Percentiles rank a stretch among this genome's conserved stretches.
Evolutionary conservation across 1,284 basidiomycete species (phyloP).

Genomic region (Melanopsichium pennsylvanicum): DNA sequence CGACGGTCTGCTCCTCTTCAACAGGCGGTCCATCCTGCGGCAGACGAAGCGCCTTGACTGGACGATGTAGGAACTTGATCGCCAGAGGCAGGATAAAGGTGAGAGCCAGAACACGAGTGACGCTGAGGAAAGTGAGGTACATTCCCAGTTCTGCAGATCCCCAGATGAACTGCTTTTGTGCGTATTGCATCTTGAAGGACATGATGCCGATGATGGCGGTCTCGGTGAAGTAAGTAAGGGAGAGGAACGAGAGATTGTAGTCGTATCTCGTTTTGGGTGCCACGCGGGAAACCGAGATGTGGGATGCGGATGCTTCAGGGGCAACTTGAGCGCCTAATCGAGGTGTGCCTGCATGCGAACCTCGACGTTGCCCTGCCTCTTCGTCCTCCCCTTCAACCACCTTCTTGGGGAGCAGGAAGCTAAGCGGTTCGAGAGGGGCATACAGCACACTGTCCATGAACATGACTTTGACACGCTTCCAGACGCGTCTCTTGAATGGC

Average conservation of each 20-base stretch:
- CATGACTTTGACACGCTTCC: constrained; percentile 41
- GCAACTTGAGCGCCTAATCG: constrained; percentile 14
- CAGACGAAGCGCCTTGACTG: constrained; percentile 39
- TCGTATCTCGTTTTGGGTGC: constrained; percentile 44
- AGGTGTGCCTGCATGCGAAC: constrained; percentile 17
- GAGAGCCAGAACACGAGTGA: constrained; percentile 57
- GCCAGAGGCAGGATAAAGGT: constrained; percentile 56
- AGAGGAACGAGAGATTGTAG: constrained; percentile 58
- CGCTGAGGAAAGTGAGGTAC: constrained; percentile 56
- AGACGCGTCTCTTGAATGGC: constrained; percentile 33
- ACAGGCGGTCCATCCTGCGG: constrained; percentile 40
- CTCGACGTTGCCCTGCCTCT: neutral
- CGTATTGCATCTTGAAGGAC: constrained; percentile 61
- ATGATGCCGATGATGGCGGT: constrained; percentile 54
- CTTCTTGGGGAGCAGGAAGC: constrained; percentile 53
- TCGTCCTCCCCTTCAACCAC: constrained; percentile 20
- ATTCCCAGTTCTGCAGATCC: constrained; percentile 54
- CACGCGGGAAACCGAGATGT: constrained; percentile 57
- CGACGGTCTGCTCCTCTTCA: constrained; percentile 25
- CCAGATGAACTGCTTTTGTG: constrained; percentile 59
- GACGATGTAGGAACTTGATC: constrained; percentile 57
- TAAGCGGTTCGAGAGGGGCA: constrained; percentile 48
- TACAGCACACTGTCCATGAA: constrained; percentile 42
- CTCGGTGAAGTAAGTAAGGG: constrained; percentile 59
- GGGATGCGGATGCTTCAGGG: constrained; percentile 41